phyloP scores from a whole-genome alignment of 1,139 yeast species.

The Debaryomycetaceae sp. region DNA sequence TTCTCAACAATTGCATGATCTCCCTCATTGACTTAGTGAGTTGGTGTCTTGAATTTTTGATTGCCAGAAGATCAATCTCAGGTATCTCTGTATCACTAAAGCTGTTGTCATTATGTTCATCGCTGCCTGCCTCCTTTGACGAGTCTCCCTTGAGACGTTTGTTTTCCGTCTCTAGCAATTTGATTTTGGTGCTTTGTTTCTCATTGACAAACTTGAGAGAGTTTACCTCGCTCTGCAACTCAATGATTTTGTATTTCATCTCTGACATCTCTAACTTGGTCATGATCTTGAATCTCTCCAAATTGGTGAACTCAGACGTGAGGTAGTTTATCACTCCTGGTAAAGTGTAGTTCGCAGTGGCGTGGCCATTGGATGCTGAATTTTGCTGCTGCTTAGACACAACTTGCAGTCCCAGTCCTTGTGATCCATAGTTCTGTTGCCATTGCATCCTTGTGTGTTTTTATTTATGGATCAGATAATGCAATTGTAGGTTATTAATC shows the following conservation, averaged over 20 bases:
- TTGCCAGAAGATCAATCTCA: conserved; percentile 36
- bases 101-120: background rate
- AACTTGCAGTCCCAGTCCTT: background rate
- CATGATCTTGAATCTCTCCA: conserved; percentile 55
- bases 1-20: conserved; percentile 36
- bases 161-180: conserved; percentile 25
- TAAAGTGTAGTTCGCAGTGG: conserved; percentile 44
- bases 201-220: conserved; percentile 35
- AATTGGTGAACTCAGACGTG: conserved; percentile 56
- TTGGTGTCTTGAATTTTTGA: conserved; percentile 37
- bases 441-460: background rate
- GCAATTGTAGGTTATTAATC: background rate
- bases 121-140: conserved; percentile 1
- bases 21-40: conserved; percentile 42
- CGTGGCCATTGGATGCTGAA: conserved; percentile 8
- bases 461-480: background rate
- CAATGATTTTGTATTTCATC: conserved; percentile 52
- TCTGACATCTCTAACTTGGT: conserved; percentile 56
- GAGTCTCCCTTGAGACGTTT: conserved; percentile 7
- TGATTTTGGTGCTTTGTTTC: conserved; percentile 31
- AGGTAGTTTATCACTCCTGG: conserved; percentile 66
- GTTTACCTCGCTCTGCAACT: conserved; percentile 54
- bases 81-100: conserved; percentile 19
- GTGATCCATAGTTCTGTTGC: background rate
- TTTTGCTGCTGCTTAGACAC: background rate